Evolutionary conservation across 768 basidiomycete genomes (phyloP).

Genomic region (Mycena galericulata): DNA sequence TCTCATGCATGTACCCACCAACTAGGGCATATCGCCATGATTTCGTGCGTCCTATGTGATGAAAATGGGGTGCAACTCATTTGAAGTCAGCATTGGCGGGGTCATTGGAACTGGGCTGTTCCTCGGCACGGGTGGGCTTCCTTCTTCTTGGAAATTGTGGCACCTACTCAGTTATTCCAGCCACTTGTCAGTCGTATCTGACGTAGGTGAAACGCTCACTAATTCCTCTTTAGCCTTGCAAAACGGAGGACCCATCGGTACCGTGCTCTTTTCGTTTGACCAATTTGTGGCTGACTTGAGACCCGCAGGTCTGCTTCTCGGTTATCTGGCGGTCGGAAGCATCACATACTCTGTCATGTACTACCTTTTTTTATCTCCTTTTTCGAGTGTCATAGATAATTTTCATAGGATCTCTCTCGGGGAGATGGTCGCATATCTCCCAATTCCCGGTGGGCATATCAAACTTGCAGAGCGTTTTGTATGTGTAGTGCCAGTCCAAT

Average conservation of each 20-base stretch:
- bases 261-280: neutral
- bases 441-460: conserved; percentile 85
- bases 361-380: neutral
- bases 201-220: neutral
- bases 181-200: too few relatives aligned
- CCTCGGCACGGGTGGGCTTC: conserved; percentile 76
- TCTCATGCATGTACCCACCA: neutral
- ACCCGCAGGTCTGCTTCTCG: conserved; percentile 70
- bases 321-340: conserved; percentile 73
- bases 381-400: conserved; percentile 10
- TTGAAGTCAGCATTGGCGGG: conserved; percentile 64
- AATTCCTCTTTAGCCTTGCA: conserved; percentile 41
- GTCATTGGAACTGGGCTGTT: conserved; percentile 72
- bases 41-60: neutral
- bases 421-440: conserved; percentile 63
- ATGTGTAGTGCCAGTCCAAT: neutral
- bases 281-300: neutral
- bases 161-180: too few relatives aligned
- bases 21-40: conserved; percentile 34
- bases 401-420: conserved; percentile 67
- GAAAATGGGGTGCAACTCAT: neutral
- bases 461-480: conserved; percentile 84
- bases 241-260: conserved; percentile 78
- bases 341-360: conserved; percentile 80
- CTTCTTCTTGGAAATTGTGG: too few relatives aligned